A percentile compares a stretch with the other conserved stretches of the same genome.
Conservation (phyloP, 1,139 yeast genomes). For the Kodamaea suecica region DNA sequence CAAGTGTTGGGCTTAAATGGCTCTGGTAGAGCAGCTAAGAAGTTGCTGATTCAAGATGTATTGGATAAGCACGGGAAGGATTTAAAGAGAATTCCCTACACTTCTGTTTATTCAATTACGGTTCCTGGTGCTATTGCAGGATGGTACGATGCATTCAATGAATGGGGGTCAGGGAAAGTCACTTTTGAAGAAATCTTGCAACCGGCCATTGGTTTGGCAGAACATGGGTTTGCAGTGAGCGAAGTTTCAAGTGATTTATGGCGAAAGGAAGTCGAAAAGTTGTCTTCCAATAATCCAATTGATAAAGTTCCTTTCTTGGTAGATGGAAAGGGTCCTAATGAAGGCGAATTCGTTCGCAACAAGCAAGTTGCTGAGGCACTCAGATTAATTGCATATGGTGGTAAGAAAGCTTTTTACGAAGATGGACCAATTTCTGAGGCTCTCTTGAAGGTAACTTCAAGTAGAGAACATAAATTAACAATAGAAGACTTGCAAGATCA, state of each 20-base stretch:
- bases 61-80: constrained; percentile 43
- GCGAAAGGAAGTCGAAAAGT: constrained; percentile 36
- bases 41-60: constrained; percentile 49
- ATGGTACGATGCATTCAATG: constrained; percentile 64
- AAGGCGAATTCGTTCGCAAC: constrained; percentile 62
- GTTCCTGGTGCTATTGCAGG: constrained; percentile 81
- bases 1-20: constrained; percentile 71
- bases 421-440: constrained; percentile 64
- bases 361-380: constrained; percentile 53
- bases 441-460: constrained; percentile 52
- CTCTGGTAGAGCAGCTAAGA: constrained; percentile 66
- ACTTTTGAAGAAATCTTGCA: constrained; percentile 54
- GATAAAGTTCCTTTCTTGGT: constrained; percentile 37
- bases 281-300: constrained; percentile 35
- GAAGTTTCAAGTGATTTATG: constrained; percentile 57
- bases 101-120: constrained; percentile 59
- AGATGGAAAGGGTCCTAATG: constrained; percentile 43
- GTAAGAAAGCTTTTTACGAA: constrained; percentile 64
- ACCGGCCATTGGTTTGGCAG: constrained; percentile 73
- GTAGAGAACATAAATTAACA: constrained; percentile 55
- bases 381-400: constrained; percentile 49
- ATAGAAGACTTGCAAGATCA: constrained; percentile 56
- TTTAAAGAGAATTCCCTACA: constrained; percentile 37
- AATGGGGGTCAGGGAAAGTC: constrained; percentile 74
- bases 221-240: constrained; percentile 63